Base-by-base conservation (phyloP, 805 yeast genomes). In the Yamadazyma sp. region DNA sequence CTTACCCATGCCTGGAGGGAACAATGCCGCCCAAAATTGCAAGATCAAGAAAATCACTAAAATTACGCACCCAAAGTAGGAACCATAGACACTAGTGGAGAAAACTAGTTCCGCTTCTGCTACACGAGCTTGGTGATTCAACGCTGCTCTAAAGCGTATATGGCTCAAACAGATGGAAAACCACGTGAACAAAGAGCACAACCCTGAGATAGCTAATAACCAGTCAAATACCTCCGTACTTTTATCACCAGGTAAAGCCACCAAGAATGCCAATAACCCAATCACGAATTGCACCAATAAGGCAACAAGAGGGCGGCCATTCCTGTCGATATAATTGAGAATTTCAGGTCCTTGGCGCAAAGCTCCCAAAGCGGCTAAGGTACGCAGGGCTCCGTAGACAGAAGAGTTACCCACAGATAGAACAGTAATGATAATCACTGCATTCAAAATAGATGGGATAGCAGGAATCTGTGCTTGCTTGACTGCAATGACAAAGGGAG, bases 401-500 rank as follows among this genome's bases (percentile, higher is more conserved):
- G 61, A 53, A 3, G 66, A 55, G 39, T 62, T 62, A n/a, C 63
- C 68, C 8, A 62, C 64, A 1, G 66, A 59, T 5, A 62, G 41
- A 3, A 58, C 62, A 1, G 64, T 54, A 32, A 62, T 50, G 15
- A 62, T 51, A 36, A 62, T 60, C 17, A 62, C 64, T 3, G 49
- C 64, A 35, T 62, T 62, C 45, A 62, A 50, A 12, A 62, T 54
- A 6, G 63, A 55, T 2, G 66, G 66, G 14, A 62, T 48, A 2
- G 50, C 64, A n/a, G 48, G 45, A 37, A 60, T 56, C 14, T 55
- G 52, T 10, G 60, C 61, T 24, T 53, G 54, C 22, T 48, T 51
- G 25, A 64, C 64, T 18, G 70, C 68, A 37, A 64, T 59, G 12
- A 64, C 69, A 43, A 64, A 64, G 1, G 70, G 70, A 1, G 69